Conservation (phyloP, 2,329 filamentous ascomycete genomes). For the Epichloe brachyelytri region DNA sequence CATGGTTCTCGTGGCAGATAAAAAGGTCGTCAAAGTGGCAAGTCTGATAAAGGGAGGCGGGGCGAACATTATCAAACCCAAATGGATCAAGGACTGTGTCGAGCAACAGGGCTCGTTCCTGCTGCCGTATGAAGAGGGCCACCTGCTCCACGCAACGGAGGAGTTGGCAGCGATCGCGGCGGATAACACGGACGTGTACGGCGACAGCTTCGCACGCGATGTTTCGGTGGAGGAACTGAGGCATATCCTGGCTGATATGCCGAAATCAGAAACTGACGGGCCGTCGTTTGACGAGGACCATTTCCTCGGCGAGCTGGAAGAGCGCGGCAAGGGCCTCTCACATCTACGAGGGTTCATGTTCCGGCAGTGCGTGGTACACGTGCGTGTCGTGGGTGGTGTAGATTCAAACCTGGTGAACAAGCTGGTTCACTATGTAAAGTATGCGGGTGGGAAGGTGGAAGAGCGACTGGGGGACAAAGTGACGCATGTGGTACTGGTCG, state of each 20-base stretch:
- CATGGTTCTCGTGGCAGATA: slow-evolving; percentile 68
- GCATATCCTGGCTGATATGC: slow-evolving; percentile 35
- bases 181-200: slow-evolving; percentile 58
- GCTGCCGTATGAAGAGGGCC: slow-evolving; percentile 46
- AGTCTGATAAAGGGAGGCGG: slow-evolving; percentile 63
- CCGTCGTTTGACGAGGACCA: slow-evolving; percentile 30
- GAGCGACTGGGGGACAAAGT: slow-evolving; percentile 35
- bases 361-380: slow-evolving; percentile 28
- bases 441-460: slow-evolving; percentile 52
- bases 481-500: slow-evolving; percentile 58
- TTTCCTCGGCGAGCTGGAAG: slow-evolving; percentile 42
- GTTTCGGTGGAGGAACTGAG: slow-evolving; percentile 50
- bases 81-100: slow-evolving; percentile 77
- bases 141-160: slow-evolving; percentile 59
- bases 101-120: slow-evolving; percentile 44
- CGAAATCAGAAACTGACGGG: slow-evolving; percentile 28
- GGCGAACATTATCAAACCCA: slow-evolving; percentile 61
- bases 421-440: slow-evolving; percentile 47
- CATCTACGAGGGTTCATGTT: slow-evolving; percentile 41
- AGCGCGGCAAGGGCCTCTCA: slow-evolving; percentile 40
- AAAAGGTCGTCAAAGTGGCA: slow-evolving; percentile 68
- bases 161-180: slow-evolving; percentile 40
- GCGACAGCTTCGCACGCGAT: slow-evolving; percentile 73
- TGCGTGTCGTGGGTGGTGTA: slow-evolving; percentile 20
- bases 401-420: slow-evolving; percentile 24